Evolutionary conservation across 768 basidiomycete species (phyloP).

Genomic region (Asterophora parasitica): DNA sequence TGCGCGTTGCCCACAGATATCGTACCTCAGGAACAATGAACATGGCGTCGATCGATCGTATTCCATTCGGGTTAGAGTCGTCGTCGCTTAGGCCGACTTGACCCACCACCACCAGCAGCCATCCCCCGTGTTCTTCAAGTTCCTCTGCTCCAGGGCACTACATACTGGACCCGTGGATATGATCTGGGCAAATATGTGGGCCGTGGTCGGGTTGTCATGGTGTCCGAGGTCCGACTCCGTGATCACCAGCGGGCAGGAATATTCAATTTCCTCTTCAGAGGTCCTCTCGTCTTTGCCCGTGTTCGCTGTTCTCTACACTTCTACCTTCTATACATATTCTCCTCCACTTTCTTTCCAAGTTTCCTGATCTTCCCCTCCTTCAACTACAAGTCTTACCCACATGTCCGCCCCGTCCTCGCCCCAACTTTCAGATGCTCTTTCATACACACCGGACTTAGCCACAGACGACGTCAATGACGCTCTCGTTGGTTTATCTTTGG

Average conservation of each 20-base stretch:
- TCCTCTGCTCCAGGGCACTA: too few relatives aligned
- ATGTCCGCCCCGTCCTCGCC: conserved; percentile 17
- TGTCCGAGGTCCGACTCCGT: conserved; percentile 16
- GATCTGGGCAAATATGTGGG: background rate
- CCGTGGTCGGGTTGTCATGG: conserved; percentile 18
- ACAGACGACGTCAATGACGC: too few relatives aligned
- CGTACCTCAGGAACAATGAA: conserved; percentile 7
- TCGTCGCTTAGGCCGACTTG: too few relatives aligned
- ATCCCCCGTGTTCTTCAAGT: background rate
- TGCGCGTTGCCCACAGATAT: background rate
- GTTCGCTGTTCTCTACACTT: too few relatives aligned
- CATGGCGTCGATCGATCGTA: background rate
- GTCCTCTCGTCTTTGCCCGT: background rate
- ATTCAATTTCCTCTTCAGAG: background rate
- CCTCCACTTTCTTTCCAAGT: conserved; percentile 1
- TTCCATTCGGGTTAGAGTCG: conserved; percentile 10
- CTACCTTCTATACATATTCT: background rate
- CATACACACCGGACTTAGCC: background rate
- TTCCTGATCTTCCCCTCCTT: background rate
- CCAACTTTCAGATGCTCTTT: conserved; percentile 17
- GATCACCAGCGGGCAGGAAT: conserved; percentile 4
- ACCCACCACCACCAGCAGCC: background rate
- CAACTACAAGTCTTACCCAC: background rate
- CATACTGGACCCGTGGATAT: too few relatives aligned
- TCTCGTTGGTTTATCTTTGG: too few relatives aligned